Evolutionary conservation across 2,329 filamentous ascomycete species (phyloP).

Genomic region (Exophiala spinifera): DNA sequence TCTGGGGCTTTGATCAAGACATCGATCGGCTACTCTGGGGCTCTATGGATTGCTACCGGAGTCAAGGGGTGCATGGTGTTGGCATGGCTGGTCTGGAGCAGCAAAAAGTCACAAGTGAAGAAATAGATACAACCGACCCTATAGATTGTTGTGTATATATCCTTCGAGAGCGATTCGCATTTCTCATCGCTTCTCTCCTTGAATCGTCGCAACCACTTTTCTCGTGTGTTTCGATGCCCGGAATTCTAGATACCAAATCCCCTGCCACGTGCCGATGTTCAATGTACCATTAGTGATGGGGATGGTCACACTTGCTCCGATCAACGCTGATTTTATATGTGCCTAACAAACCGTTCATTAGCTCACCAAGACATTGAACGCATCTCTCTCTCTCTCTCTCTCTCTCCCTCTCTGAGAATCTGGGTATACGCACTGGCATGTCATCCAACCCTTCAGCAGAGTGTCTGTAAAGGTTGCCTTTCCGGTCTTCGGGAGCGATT

Average conservation of each 20-base stretch:
- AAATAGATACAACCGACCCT: neutral
- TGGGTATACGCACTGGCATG: conserved; percentile 66
- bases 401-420: too few species aligned
- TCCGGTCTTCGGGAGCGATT: conserved; percentile 78
- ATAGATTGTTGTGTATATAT: too few species aligned
- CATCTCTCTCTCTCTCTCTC: neutral
- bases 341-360: conserved; percentile 56
- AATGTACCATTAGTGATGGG: conserved; percentile 85
- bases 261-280: conserved; percentile 60
- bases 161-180: neutral
- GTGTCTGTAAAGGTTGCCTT: conserved; percentile 77
- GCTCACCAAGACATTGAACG: neutral
- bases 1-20: conserved; percentile 41
- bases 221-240: conserved; percentile 70
- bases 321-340: conserved; percentile 86
- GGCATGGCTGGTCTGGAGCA: conserved; percentile 40
- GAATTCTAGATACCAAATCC: conserved; percentile 95
- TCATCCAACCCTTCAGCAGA: conserved; percentile 84
- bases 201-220: conserved; percentile 86
- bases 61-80: conserved; percentile 38
- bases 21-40: conserved; percentile 39
- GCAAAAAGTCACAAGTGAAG: conserved; percentile 9
- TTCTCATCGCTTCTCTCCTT: conserved; percentile 65
- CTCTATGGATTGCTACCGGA: conserved; percentile 42
- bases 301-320: conserved; percentile 85